Conservation (phyloP, 768 basidiomycete species). For the Lactifluus pinguis region DNA sequence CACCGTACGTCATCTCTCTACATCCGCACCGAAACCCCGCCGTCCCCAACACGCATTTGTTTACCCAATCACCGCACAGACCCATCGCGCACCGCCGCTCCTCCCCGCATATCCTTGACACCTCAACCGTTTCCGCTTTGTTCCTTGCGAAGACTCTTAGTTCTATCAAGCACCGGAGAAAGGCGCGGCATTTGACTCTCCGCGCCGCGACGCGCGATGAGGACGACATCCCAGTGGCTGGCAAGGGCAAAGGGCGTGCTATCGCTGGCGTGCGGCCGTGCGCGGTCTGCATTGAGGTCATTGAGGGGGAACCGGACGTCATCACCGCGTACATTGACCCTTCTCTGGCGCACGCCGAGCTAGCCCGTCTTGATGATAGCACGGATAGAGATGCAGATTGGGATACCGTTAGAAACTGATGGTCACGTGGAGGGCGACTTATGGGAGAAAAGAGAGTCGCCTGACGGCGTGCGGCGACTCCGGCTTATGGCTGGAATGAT, state of each 20-base stretch:
- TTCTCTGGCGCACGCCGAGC: slow-evolving; percentile 52
- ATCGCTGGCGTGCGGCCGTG: slow-evolving; percentile 34
- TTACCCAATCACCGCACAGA: slow-evolving; percentile 28
- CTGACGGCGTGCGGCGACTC: slow-evolving; percentile 13
- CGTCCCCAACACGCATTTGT: slow-evolving; percentile 3
- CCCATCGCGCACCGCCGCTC: slow-evolving; percentile 33
- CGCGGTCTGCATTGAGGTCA: slow-evolving; percentile 53
- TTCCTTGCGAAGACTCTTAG: slow-evolving; percentile 45
- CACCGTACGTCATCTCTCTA: slow-evolving; percentile 36
- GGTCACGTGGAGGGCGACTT: slow-evolving; percentile 26
- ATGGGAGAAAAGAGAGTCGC: slow-evolving; percentile 29
- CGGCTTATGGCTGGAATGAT: neutral
- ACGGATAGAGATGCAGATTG: slow-evolving; percentile 29
- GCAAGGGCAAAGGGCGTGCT: slow-evolving; percentile 19
- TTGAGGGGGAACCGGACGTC: slow-evolving; percentile 63
- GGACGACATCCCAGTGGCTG: slow-evolving; percentile 26
- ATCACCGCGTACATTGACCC: slow-evolving; percentile 76
- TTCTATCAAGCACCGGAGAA: slow-evolving; percentile 58
- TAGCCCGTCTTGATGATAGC: neutral
- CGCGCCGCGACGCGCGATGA: slow-evolving; percentile 60
- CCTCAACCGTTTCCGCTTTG: slow-evolving; percentile 22
- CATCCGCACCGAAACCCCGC: neutral
- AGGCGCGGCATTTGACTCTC: slow-evolving; percentile 55
- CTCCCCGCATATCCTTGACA: slow-evolving; percentile 28
- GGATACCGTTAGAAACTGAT: slow-evolving; percentile 23